phyloP scores from a whole-genome alignment of 768 basidiomycete species.

The Tremella yokohamensis region DNA sequence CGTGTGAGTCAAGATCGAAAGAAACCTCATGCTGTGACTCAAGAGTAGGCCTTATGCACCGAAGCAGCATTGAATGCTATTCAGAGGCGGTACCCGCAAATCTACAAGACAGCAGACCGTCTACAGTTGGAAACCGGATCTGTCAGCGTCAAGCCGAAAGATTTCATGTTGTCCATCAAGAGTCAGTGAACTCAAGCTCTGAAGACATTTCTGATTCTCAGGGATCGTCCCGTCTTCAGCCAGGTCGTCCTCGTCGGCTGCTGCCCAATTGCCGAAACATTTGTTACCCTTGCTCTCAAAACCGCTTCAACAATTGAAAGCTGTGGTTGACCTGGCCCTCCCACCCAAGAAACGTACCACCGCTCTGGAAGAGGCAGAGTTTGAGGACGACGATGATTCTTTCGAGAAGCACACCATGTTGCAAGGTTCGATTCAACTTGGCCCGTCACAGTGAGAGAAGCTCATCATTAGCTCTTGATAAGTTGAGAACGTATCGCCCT shows the following conservation, averaged over 20 bases:
- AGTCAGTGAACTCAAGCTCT: slow-evolving; percentile 58
- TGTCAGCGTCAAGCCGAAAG: slow-evolving; percentile 76
- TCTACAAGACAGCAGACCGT: slow-evolving; percentile 86
- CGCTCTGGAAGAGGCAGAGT: slow-evolving; percentile 92
- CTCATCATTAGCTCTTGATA: slow-evolving; percentile 71
- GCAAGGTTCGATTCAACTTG: slow-evolving; percentile 58
- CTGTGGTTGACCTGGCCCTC: slow-evolving; percentile 67
- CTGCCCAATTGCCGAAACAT: slow-evolving; percentile 77
- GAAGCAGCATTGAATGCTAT: slow-evolving; percentile 96
- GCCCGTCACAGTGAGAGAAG: neutral
- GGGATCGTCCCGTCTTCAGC: slow-evolving; percentile 94
- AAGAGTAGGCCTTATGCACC: slow-evolving; percentile 76
- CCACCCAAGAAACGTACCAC: slow-evolving; percentile 76
- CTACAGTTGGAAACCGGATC: slow-evolving; percentile 78
- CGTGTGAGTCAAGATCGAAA: slow-evolving; percentile 59
- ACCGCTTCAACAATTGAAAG: slow-evolving; percentile 68
- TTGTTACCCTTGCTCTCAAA: slow-evolving; percentile 71
- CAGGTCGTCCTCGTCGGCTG: slow-evolving; percentile 78
- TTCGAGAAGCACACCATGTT: slow-evolving; percentile 82
- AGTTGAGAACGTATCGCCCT: slow-evolving; percentile 82
- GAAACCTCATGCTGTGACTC: neutral
- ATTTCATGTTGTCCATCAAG: slow-evolving; percentile 96
- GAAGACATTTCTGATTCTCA: slow-evolving; percentile 44
- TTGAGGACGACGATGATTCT: slow-evolving; percentile 80
- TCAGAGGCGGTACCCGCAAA: slow-evolving; percentile 92